phyloP scores from a whole-genome alignment of 495 filamentous ascomycete genomes.

The Penicillium bialowiezense region DNA sequence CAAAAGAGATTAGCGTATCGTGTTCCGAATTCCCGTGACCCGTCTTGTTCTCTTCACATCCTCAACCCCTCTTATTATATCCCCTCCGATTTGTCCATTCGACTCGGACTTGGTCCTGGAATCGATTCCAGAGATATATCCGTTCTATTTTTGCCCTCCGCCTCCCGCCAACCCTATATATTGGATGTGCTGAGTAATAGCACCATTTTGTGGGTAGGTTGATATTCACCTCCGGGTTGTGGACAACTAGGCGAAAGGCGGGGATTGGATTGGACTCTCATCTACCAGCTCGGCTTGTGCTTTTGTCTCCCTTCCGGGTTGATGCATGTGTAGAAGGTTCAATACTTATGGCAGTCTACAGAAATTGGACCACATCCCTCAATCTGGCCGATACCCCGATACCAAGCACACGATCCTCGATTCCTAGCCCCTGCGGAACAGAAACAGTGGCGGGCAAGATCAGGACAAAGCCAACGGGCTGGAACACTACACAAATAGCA shows the following conservation, averaged over 20 bases:
- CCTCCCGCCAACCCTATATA: background rate
- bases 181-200: slow-evolving; percentile 16
- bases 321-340: background rate
- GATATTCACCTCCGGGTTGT: slow-evolving; percentile 20
- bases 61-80: slow-evolving; percentile 24
- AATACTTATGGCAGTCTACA: slow-evolving; percentile 1
- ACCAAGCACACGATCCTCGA: slow-evolving; percentile 1
- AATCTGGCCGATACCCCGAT: background rate
- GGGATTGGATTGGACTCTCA: slow-evolving; percentile 1
- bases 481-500: slow-evolving; percentile 13
- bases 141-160: background rate
- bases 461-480: slow-evolving; percentile 11
- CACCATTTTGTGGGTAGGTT: slow-evolving; percentile 25
- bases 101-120: background rate
- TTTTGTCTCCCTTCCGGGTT: background rate
- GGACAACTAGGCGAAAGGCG: slow-evolving; percentile 14
- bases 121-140: background rate
- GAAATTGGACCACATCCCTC: background rate
- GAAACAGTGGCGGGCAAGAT: slow-evolving; percentile 22
- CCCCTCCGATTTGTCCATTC: background rate
- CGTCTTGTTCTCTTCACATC: slow-evolving; percentile 28
- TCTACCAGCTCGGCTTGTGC: background rate
- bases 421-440: slow-evolving; percentile 9
- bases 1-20: slow-evolving; percentile 17
- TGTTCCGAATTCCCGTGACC: slow-evolving; percentile 30